A percentile compares a stretch with the other conserved stretches of the same genome.
These are phyloP conservation scores for Solanum clarkiae DNA, from an alignment of 257 asterid genomes.

Conservation along the genomic window DNA sequence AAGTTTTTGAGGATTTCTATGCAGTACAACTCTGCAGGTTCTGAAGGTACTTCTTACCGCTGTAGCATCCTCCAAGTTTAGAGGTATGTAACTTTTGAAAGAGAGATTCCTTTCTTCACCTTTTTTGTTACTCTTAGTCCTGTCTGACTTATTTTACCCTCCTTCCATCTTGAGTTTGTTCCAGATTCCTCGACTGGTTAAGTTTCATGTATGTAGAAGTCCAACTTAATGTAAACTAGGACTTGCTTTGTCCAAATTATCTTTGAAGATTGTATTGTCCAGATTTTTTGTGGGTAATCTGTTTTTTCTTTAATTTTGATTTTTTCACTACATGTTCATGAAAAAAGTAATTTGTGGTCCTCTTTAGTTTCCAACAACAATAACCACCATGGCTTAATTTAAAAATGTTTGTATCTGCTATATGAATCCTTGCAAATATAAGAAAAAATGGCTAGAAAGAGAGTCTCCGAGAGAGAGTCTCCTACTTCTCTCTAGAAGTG, in stretches of 20 bases:
- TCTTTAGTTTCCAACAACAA: neutral
- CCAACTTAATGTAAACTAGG: neutral
- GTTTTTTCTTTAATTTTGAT: neutral
- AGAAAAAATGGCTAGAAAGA: neutral
- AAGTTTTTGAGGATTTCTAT: conserved; percentile 16
- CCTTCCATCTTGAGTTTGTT: neutral
- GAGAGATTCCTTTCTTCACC: neutral
- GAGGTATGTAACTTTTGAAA: conserved; percentile 46
- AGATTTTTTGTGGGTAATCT: neutral
- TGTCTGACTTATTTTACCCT: neutral
- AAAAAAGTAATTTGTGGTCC: neutral
- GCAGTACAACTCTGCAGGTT: conserved; percentile 97
- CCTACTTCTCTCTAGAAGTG: neutral
- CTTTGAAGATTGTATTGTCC: neutral
- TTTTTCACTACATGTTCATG: neutral
- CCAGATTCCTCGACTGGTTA: neutral
- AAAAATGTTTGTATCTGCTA: neutral
- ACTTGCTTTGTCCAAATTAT: neutral
- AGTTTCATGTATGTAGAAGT: neutral
- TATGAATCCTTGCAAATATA: neutral
- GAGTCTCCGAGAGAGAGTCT: neutral
- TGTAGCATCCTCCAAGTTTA: conserved; percentile 80
- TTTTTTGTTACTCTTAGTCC: neutral
- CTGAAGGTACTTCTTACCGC: conserved; percentile 95
- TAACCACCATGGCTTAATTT: neutral